Evolutionary conservation across 1,139 yeast species (phyloP), one percentile per base, ranked within the genome.

Genomic region (Schwanniomyces etchellsii): DNA sequence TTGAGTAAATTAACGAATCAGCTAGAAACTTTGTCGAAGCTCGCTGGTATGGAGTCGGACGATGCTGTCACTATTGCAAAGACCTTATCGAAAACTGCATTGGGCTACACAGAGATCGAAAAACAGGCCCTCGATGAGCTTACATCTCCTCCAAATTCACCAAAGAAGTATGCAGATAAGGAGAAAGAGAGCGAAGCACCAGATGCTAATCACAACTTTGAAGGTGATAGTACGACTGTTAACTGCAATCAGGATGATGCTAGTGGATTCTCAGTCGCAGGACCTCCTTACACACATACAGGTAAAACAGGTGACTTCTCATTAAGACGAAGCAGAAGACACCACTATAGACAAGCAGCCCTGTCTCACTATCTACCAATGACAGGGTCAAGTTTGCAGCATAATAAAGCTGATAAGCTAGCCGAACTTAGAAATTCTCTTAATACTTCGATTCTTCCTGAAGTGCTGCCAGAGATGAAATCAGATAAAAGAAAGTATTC

Each of bases 31-130:
- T 57, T 82, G 27, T 74, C 86, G 0, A 76, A 74, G 40, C 59
- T 75, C 50, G 89, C 89, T 0, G 91, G 93, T 0, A 60, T 82
- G 57, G 81, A 78, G 32, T 77, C 83, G 10, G 69, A 75, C 16
- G 89, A 82, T 55, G 86, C 91, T 1, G 78, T 79, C 2, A 77
- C 89, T 0, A 57, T 82, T 30, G 91, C 91, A 1, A 63, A 89
- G 45, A 77, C 88, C 0, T 61, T 82, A 34, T 75, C 82, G 1
- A 68, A 80, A 2, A 65, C 75, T 1, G 70, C 82, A 0, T 56
- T 76, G 25, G 81, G 81, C 3, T 70, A 72, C 34, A 70, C 77
- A 2, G 72, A 68, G 31, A 67, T 69, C 4, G 79, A 73, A 44
- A 61, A 52, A 38, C 53, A 60, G 30, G 76, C 74, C 10, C 57